These are phyloP conservation scores for Sugiyamaella xylanicola DNA, from an alignment of 1,139 yeast species.

Conservation along the genomic window DNA sequence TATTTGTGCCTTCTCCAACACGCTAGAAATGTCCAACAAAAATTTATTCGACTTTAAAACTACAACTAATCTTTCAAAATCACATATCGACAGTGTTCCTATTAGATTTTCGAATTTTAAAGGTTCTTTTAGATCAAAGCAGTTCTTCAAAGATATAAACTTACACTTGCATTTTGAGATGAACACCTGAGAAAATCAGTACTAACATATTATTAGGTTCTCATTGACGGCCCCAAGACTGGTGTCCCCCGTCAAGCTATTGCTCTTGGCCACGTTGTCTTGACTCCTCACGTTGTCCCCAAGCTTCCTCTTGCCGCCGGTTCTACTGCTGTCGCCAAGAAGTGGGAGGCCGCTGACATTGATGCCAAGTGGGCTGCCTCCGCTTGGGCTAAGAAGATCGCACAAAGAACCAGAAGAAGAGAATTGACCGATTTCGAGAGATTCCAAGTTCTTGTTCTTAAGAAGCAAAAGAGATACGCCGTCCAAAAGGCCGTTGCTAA, in stretches of 20 bases:
- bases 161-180: conserved; percentile 1
- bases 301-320: conserved; percentile 93
- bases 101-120: no score
- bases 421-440: conserved; percentile 96
- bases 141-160: no score
- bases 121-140: no score
- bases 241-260: conserved; percentile 90
- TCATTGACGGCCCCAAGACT: conserved; percentile 92
- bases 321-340: conserved; percentile 82
- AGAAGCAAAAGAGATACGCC: conserved; percentile 95
- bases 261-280: conserved; percentile 81
- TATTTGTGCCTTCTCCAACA: no score
- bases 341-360: conserved; percentile 90
- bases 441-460: conserved; percentile 97
- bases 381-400: conserved; percentile 97
- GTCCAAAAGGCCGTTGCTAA: conserved; percentile 90
- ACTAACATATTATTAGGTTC: conserved; percentile 52
- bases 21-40: no score
- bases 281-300: conserved; percentile 88
- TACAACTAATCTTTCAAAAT: no score
- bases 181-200: neutral
- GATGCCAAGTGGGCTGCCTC: conserved; percentile 90
- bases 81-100: no score
- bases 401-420: conserved; percentile 90
- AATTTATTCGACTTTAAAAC: no score